phyloP scores from a whole-genome alignment of 345 rosid genomes.

The Iberis pinnata region DNA sequence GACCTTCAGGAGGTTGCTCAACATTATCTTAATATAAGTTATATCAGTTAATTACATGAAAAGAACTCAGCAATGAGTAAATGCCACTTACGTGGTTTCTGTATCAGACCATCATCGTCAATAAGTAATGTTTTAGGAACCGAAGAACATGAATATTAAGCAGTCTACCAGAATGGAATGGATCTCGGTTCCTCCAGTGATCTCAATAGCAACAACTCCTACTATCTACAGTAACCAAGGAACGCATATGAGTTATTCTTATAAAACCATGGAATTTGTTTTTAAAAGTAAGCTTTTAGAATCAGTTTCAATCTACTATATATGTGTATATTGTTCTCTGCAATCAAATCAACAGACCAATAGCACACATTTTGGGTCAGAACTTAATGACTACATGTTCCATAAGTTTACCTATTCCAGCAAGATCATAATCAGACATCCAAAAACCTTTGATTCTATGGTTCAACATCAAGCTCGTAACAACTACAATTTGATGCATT shows the following conservation, averaged over 20 bases:
- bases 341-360: too few species aligned
- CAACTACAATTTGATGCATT: not conserved
- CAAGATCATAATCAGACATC: not conserved
- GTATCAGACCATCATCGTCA: too few species aligned
- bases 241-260: not conserved
- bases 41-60: not conserved
- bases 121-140: too few species aligned
- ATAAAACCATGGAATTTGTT: too few species aligned
- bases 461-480: not conserved
- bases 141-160: conserved; percentile 23
- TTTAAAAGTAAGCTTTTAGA: not conserved
- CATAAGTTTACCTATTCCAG: too few species aligned
- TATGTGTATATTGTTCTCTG: too few species aligned
- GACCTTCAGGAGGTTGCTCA: conserved; percentile 81
- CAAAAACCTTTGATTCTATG: not conserved
- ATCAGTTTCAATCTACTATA: too few species aligned
- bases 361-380: too few species aligned
- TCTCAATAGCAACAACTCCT: conserved; percentile 79
- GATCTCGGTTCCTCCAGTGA: conserved; percentile 90
- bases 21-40: conserved; percentile 86
- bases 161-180: conserved; percentile 77
- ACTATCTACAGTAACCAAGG: conserved; percentile 45
- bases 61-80: too few species aligned
- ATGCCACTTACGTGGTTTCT: too few species aligned
- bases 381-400: too few species aligned